Conservation (phyloP, 2,329 filamentous ascomycete genomes). For the Rutstroemia sp. region DNA sequence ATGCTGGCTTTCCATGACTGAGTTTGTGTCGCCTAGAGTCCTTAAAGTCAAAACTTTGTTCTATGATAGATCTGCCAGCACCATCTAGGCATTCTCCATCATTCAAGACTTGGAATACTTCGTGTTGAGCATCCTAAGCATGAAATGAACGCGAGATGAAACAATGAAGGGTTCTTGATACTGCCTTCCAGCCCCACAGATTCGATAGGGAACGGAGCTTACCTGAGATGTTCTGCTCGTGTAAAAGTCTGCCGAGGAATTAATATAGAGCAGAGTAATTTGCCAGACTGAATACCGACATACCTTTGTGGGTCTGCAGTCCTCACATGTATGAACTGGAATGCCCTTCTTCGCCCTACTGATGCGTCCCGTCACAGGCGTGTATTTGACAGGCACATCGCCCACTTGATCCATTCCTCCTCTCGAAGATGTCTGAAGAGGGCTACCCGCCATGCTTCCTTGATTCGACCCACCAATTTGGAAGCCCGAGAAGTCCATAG, state of each 20-base stretch:
- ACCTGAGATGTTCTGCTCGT: constrained; percentile 56
- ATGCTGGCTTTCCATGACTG: constrained; percentile 48
- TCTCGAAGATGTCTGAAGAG: constrained; percentile 21
- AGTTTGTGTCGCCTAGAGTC: constrained; percentile 49
- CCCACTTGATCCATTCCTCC: constrained; percentile 17
- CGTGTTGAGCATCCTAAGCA: too few relatives aligned
- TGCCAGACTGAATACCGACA: background rate
- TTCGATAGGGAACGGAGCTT: constrained; percentile 7
- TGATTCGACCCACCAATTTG: constrained; percentile 19
- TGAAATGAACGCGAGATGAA: too few relatives aligned
- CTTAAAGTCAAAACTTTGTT: background rate
- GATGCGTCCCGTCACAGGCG: constrained; percentile 30
- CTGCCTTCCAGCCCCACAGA: background rate
- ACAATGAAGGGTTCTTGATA: background rate
- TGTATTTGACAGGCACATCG: constrained; percentile 29
- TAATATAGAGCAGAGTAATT: constrained; percentile 8
- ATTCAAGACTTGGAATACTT: too few relatives aligned
- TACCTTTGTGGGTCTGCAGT: constrained; percentile 27
- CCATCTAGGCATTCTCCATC: background rate
- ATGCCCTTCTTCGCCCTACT: constrained; percentile 31
- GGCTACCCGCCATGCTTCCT: constrained; percentile 19
- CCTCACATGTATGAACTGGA: constrained; percentile 29
- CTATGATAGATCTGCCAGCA: background rate
- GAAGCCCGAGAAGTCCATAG: constrained; percentile 23
- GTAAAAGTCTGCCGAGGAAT: constrained; percentile 46